Evolutionary conservation across 2,329 filamentous ascomycete species (phyloP), one percentile per base, ranked within the genome.

Genomic region (Calonectria ilicicola): DNA sequence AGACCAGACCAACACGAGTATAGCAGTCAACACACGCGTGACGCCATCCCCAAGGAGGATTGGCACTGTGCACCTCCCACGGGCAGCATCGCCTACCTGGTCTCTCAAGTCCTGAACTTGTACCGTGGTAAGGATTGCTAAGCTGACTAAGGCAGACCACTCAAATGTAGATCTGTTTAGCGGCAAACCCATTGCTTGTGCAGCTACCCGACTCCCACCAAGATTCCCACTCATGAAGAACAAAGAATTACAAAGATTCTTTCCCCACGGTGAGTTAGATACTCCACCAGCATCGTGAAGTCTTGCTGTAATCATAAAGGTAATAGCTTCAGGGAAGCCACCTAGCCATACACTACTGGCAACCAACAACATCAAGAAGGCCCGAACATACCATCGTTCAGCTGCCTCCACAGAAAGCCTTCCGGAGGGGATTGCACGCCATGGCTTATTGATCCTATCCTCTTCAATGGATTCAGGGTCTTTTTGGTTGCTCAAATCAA

Each of bases 401-500:
- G 58, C 58, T 7, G 14, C 38, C 27, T 44, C 29, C 5, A 44
- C 26, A 17, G 35, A 44, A 17, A 63, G 58, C 21, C 21, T 63
- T 12, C 58, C 58, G 14, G 38, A 63, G 27, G 58, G 58, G 7
- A 63, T 63, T 5, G 58, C 58, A 12, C 58, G 58, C 58, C 58
- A 63, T 1, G 58, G 58, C 23, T 63, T 63, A 38, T 63, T 63
- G 29, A 63, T 14, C 23, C 23, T 44, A 23, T 63, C 58, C 19
- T 63, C 58, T 14, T 63, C 38, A 26, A 63, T 12, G 2, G 58
- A 63, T n/a, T 42, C 58, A 5, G 58, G 58, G 12, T 42, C 23
- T 14, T 63, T 63, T n/a, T 63, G 58, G 38, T 63, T 63, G 38
- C 58, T 44, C 14, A 38, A 46, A 38, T 63, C 58, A 42, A 63